A percentile compares a stretch with the other conserved stretches of the same genome.
Evolutionary conservation across 2,329 filamentous ascomycete species (phyloP).

Genomic region (Hypoxylon sp.): DNA sequence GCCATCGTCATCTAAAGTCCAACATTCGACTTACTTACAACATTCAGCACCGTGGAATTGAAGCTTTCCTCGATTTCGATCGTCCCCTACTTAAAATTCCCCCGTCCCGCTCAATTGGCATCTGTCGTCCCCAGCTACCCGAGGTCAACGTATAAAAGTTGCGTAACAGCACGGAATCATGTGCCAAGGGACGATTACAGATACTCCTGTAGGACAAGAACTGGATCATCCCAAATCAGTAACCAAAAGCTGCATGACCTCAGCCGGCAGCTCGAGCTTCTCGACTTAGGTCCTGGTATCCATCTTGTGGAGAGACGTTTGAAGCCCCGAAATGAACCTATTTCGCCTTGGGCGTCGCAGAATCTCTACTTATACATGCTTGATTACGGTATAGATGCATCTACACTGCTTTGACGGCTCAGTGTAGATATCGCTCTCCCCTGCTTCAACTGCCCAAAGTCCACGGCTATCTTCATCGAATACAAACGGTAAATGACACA

Average conservation of each 20-base stretch:
- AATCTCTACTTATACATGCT: not conserved
- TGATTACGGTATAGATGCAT: not conserved
- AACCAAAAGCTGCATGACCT: slow-evolving; percentile 29
- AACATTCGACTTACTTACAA: not conserved
- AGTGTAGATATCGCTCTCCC: not conserved
- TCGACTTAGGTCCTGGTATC: slow-evolving; percentile 9
- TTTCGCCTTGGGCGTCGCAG: not conserved
- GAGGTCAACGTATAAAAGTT: slow-evolving; percentile 11
- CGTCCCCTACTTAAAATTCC: not conserved
- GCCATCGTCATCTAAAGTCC: not conserved
- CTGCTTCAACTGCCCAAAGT: not conserved
- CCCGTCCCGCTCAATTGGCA: not conserved
- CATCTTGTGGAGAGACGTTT: not conserved
- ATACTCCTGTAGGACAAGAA: slow-evolving; percentile 22
- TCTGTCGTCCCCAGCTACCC: not conserved
- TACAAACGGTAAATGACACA: slow-evolving; percentile 20
- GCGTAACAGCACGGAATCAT: slow-evolving; percentile 28
- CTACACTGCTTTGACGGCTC: not conserved
- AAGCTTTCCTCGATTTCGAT: not conserved
- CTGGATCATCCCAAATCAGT: slow-evolving; percentile 25
- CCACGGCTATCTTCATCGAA: slow-evolving; percentile 24
- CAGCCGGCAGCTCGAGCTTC: slow-evolving; percentile 23
- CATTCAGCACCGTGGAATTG: not conserved
- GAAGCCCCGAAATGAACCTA: not conserved
- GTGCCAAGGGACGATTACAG: slow-evolving; percentile 24